These are phyloP conservation scores for Malassezia cuniculi DNA, from an alignment of 1,284 basidiomycete species.

Conservation along the genomic window DNA sequence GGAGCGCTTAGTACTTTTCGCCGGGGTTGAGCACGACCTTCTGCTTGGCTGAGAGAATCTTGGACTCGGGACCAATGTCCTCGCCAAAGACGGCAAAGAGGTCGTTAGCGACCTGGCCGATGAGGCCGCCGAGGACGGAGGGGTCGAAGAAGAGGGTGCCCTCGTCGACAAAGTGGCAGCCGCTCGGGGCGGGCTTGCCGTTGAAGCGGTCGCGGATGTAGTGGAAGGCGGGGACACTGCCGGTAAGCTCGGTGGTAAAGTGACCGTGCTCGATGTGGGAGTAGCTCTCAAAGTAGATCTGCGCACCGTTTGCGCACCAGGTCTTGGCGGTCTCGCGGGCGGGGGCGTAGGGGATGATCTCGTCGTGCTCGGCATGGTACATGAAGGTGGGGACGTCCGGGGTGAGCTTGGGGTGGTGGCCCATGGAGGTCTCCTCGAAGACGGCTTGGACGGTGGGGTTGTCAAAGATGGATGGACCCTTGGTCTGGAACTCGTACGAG, in stretches of 20 bases:
- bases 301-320: constrained; percentile 28
- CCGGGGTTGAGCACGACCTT: constrained; percentile 9
- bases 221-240: constrained; percentile 16
- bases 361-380: constrained; percentile 28
- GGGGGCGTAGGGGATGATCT: constrained; percentile 26
- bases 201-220: constrained; percentile 19
- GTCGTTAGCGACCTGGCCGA: neutral
- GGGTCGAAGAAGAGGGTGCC: neutral
- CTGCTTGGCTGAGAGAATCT: constrained; percentile 5
- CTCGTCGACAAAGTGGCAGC: neutral
- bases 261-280: constrained; percentile 20
- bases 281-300: constrained; percentile 20
- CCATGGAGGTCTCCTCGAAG: no score
- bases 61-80: constrained; percentile 5
- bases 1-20: no score
- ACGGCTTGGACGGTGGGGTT: constrained; percentile 10
- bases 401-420: no score
- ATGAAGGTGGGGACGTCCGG: constrained; percentile 25
- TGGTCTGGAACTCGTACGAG: constrained; percentile 15
- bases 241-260: constrained; percentile 17
- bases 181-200: constrained; percentile 5
- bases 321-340: constrained; percentile 13
- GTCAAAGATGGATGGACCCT: constrained; percentile 15
- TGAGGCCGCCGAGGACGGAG: neutral
- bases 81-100: neutral